These are phyloP conservation scores for Cytidiella melzeri DNA, from an alignment of 768 basidiomycete species.

Conservation along the genomic window DNA sequence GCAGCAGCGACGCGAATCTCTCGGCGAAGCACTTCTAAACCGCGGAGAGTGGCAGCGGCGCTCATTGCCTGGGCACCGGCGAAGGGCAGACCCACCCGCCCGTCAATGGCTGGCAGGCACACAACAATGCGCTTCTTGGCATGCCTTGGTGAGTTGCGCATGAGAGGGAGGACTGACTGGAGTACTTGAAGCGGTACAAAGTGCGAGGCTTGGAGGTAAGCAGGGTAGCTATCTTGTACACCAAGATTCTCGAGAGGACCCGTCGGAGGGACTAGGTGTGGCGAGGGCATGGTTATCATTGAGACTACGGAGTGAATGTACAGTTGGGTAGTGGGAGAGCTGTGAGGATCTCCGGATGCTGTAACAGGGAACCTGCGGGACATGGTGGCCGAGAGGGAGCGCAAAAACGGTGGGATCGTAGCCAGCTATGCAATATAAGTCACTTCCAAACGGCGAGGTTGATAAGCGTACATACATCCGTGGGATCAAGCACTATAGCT, in stretches of 20 bases:
- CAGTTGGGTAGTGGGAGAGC: constrained; percentile 54
- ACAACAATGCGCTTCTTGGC: constrained; percentile 50
- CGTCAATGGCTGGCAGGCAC: constrained; percentile 68
- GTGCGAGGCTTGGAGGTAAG: constrained; percentile 70
- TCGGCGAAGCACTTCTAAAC: constrained; percentile 64
- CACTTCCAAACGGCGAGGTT: background rate
- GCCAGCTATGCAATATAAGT: constrained; percentile 42
- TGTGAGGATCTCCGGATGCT: constrained; percentile 75
- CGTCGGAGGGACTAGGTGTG: constrained; percentile 30
- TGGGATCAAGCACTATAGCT: constrained; percentile 75
- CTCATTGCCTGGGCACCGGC: constrained; percentile 64
- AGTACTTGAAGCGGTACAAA: constrained; percentile 72
- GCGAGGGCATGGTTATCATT: constrained; percentile 50
- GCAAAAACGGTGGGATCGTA: constrained; percentile 68
- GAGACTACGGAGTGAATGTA: constrained; percentile 78
- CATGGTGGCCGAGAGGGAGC: constrained; percentile 73
- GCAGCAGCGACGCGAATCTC: constrained; percentile 57
- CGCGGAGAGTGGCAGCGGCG: constrained; percentile 66
- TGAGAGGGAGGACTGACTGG: constrained; percentile 69
- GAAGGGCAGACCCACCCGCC: constrained; percentile 71
- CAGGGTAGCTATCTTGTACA: constrained; percentile 55
- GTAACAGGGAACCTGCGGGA: constrained; percentile 80
- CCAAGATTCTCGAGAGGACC: constrained; percentile 70
- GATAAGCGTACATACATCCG: constrained; percentile 44
- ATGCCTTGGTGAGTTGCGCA: constrained; percentile 58